Base-by-base conservation (phyloP, 148 eudicot genomes). In the Camellia sinensis region DNA sequence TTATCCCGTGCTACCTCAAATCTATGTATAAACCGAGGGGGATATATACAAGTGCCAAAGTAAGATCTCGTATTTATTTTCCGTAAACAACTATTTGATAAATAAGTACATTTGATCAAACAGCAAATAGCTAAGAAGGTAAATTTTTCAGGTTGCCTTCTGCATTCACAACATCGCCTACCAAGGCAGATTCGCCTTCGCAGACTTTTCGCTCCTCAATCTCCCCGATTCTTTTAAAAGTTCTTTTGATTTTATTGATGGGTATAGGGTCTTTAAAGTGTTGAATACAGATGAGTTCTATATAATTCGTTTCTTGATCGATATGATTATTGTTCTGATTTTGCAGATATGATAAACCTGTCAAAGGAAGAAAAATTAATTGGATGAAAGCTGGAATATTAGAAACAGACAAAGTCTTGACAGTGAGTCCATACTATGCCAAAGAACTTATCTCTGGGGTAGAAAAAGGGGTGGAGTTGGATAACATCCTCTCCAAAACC, bases 141-240 rank as follows among this genome's bases (percentile, higher is more conserved):
- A 10, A 3, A 14, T 43, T 45, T 66, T 17, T 12, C 86, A 94
- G 98, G 98, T 94, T 84, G 98, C 85, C 65, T 92, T 88, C 80
- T 94, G 98, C 86, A 92, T 94, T 79, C 98, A 94, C 94, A 92
- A 94, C 90, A 92, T 94, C 53, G 93, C 98, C 68, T 94, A 92
- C 82, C 98, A 94, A 83, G 98, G 98, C 74, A 88, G 98, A 85
- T 94, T 89, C 71, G 84, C 90, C 4, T 90, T 91, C 80, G 71
- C 90, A 6, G 98, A 92, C 85, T 94, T 86, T 78, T 61, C 90
- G 12, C 86, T 87, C 45, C 95, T 94, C 82, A 90, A 88, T 78
- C 86, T 94, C 61, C 94, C 98, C 37, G 93, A 91, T 29, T 65
- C 89, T 65, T 85, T 80, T 76, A 89, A 80, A 80, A 86, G 95